Percentiles rank a stretch among this genome's conserved stretches.
Evolutionary conservation across 306 rosid species (phyloP).

Genomic region (Castanea crenata): DNA sequence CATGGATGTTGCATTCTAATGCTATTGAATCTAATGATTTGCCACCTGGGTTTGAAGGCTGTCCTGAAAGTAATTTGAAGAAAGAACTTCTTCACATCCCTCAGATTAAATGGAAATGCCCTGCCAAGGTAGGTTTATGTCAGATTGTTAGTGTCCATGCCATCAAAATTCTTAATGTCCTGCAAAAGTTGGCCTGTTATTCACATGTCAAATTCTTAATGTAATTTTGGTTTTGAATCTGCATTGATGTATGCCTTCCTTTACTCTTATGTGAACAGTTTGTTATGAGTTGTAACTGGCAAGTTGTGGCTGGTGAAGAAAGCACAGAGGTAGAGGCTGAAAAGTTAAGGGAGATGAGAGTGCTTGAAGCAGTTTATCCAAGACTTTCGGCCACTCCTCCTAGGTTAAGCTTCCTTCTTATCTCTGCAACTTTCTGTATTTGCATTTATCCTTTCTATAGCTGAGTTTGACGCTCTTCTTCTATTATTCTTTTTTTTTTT

Average conservation of each 20-base stretch:
- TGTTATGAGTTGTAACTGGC: conserved; percentile 40
- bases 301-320: conserved; percentile 67
- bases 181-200: background rate
- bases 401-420: conserved; percentile 33
- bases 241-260: background rate
- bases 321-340: conserved; percentile 52
- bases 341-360: conserved; percentile 46
- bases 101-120: conserved; percentile 55
- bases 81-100: conserved; percentile 19
- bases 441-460: background rate
- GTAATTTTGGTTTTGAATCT: background rate
- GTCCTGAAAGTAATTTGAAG: conserved; percentile 25
- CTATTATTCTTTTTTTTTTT: background rate
- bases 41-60: conserved; percentile 70
- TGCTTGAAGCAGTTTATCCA: conserved; percentile 73
- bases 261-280: conserved; percentile 32
- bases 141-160: background rate
- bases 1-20: conserved; percentile 37
- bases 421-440: conserved; percentile 2
- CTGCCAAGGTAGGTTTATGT: conserved; percentile 52
- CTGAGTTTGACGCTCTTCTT: conserved; percentile 3
- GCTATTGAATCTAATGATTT: conserved; percentile 28
- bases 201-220: background rate
- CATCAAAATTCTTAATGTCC: background rate
- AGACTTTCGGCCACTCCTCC: conserved; percentile 60